Conservation (phyloP, 805 yeast genomes). For the Ogataea kodamae region DNA sequence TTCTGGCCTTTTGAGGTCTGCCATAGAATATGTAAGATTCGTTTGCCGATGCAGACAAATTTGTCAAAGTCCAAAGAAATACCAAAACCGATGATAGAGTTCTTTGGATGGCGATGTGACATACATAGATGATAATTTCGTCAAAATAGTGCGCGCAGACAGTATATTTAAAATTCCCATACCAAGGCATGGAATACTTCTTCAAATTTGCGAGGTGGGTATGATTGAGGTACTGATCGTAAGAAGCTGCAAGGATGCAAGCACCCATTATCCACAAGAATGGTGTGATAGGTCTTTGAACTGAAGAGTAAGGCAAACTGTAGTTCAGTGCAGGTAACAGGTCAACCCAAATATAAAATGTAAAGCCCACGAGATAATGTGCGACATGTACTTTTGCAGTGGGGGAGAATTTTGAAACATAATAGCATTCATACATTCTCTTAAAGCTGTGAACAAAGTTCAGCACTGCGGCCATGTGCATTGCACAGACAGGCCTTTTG, state of each 20-base stretch:
- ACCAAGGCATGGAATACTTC: slow-evolving; percentile 56
- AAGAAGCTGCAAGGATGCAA: slow-evolving; percentile 35
- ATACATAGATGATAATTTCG: slow-evolving; percentile 54
- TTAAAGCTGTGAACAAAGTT: slow-evolving; percentile 51
- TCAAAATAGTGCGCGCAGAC: slow-evolving; percentile 70
- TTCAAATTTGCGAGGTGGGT: slow-evolving; percentile 42
- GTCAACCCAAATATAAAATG: slow-evolving; percentile 52
- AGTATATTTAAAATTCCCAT: slow-evolving; percentile 46
- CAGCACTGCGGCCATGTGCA: slow-evolving; percentile 15
- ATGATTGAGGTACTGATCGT: slow-evolving; percentile 52
- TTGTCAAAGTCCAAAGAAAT: slow-evolving; percentile 39
- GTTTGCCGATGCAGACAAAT: slow-evolving; percentile 52
- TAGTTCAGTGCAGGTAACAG: slow-evolving; percentile 30
- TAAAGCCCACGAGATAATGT: slow-evolving; percentile 64
- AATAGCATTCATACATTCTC: slow-evolving; percentile 52
- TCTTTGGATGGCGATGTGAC: slow-evolving; percentile 22
- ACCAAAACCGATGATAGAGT: slow-evolving; percentile 25
- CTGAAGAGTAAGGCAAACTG: slow-evolving; percentile 1
- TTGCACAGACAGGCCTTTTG: slow-evolving; percentile 1
- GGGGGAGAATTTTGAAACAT: slow-evolving; percentile 44
- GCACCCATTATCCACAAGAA: background rate
- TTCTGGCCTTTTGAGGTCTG: slow-evolving; percentile 17
- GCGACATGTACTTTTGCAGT: slow-evolving; percentile 56
- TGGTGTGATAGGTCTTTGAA: background rate
- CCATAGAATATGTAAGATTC: slow-evolving; percentile 50